Evolutionary conservation across 169 alveolate genomes (phyloP).

Genomic region (Plasmodium ovale): DNA sequence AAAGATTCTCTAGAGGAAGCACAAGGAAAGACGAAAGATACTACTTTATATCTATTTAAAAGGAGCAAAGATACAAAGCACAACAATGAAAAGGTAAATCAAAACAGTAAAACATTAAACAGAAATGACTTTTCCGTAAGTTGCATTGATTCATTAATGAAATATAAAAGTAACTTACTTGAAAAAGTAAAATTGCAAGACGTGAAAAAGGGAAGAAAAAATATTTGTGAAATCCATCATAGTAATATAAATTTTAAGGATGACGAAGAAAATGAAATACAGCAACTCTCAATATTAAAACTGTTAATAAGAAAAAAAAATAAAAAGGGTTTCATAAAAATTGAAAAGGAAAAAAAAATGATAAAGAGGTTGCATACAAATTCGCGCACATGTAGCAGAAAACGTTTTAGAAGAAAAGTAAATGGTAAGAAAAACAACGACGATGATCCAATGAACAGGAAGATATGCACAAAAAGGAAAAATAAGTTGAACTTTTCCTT

Average conservation of each 20-base stretch:
- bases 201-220: slow-evolving; percentile 2
- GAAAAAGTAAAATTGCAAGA: neutral
- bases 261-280: slow-evolving; percentile 8
- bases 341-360: slow-evolving; percentile 7
- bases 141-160: neutral
- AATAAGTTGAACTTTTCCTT: neutral
- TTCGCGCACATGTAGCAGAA: neutral
- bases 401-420: neutral
- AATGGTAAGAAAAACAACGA: neutral
- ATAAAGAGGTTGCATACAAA: neutral
- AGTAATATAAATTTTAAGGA: slow-evolving; percentile 23
- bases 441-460: neutral
- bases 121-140: neutral
- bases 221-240: slow-evolving; percentile 17
- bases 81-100: neutral
- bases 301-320: slow-evolving; percentile 23
- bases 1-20: neutral
- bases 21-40: neutral
- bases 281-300: slow-evolving; percentile 11
- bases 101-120: neutral
- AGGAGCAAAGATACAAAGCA: neutral
- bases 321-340: slow-evolving; percentile 25
- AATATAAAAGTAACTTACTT: neutral
- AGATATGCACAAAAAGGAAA: neutral
- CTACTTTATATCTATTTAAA: neutral